Evolutionary conservation across 306 rosid species (phyloP), one percentile per base, ranked within the genome.

Genomic region (Bauhinia variegata): DNA sequence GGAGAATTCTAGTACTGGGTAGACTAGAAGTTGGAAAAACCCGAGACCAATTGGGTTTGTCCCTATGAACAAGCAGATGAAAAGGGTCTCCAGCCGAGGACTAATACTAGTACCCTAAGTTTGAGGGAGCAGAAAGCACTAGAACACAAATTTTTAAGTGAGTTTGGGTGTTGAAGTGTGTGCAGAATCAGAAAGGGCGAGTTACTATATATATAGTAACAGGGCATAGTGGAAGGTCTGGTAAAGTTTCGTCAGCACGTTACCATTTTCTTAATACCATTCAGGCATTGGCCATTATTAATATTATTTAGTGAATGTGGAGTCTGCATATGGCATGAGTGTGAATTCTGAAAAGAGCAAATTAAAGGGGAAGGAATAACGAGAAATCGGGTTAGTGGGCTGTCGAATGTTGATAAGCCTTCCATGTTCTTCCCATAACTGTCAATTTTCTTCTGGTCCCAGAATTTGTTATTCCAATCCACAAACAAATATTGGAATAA

Each of bases 341-440:
- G 9, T 36, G 41, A 36, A 36, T 71, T 80, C 71, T 64, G 76
- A 63, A 73, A 78, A 82, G 76, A 64, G 84, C 67, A 57, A 68
- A 67, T n/a, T n/a, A n/a, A n/a, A n/a, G n/a, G n/a, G n/a, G n/a
- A 83, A 48, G 61, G 85, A 79, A 85, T 58, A 73, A 85, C 60
- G 48, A 67, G 71, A 79, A 77, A 53, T 67, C 69, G 63, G 63
- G 50, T 51, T 51, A 71, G 60, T 68, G 57, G n/a, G 2, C 41
- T 5, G 47, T 9, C 2, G 47, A 60, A 61, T 65, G 65, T 66
- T 33, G 63, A 78, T 74, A 71, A 62, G 62, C 75, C 75, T 75
- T 82, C 75, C 91, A 83, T 80, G 95, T 81, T 85, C 89, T 73
- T 75, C 88, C 88, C 91, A 84, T 79, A 72, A 84, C 84, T 71